Evolutionary conservation across 2,329 filamentous ascomycete species (phyloP).

Genomic region (Fusarium foetens): DNA sequence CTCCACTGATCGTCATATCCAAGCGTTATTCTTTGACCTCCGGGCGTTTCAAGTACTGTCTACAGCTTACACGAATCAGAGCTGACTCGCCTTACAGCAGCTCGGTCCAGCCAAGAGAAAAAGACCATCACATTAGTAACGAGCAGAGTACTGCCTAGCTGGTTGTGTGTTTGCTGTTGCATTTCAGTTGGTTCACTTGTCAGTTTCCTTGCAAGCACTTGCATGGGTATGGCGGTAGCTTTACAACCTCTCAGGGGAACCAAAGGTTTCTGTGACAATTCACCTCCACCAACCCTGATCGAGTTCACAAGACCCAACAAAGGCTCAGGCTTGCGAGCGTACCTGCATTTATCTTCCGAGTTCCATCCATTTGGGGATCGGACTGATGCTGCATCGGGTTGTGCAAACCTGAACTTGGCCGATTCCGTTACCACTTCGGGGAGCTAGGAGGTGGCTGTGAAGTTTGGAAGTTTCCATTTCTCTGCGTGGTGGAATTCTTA

Average conservation of each 20-base stretch:
- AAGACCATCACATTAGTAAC: not conserved
- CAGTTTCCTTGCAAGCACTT: not conserved
- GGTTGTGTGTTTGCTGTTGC: not conserved
- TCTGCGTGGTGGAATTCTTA: conserved; percentile 23
- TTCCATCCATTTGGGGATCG: conserved; percentile 1
- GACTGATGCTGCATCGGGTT: conserved; percentile 22
- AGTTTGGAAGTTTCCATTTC: conserved; percentile 15
- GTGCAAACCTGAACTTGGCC: conserved; percentile 13
- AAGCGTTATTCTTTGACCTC: conserved; percentile 2
- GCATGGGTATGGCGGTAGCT: conserved; percentile 4
- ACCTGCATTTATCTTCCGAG: conserved; percentile 17
- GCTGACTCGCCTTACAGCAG: conserved; percentile 21
- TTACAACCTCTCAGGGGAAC: conserved; percentile 17
- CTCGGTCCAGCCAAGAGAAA: not conserved
- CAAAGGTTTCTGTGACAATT: conserved; percentile 2
- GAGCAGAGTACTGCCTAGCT: not conserved
- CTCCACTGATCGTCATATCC: conserved; percentile 26
- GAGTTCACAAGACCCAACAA: not conserved
- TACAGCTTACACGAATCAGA: not conserved
- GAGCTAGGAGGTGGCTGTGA: conserved; percentile 15
- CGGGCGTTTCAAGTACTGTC: conserved; percentile 6
- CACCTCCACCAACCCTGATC: not conserved
- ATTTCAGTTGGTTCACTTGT: conserved; percentile 21
- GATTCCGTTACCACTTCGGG: conserved; percentile 10
- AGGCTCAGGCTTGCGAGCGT: conserved; percentile 1